Evolutionary conservation across 768 basidiomycete species (phyloP).

Genomic region (Exidia glandulosa): DNA sequence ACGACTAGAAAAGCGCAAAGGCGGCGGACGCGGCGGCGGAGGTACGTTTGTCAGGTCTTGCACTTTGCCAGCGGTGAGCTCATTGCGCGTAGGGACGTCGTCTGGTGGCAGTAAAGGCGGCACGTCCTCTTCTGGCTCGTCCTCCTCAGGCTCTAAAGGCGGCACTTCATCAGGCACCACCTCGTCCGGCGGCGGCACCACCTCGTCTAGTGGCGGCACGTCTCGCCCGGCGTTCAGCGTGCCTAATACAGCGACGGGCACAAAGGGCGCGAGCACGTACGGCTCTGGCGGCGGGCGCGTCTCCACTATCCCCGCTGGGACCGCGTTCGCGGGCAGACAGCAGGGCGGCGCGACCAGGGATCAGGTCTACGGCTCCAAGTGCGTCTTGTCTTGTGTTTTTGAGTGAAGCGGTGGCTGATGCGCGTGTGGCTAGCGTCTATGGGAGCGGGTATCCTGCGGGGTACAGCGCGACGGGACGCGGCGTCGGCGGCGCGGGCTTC

Average conservation of each 20-base stretch:
- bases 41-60: not conserved
- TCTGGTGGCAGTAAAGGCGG: not conserved
- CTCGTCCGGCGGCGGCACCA: not conserved
- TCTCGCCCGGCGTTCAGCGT: not conserved
- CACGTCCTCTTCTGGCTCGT: not conserved
- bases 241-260: not conserved
- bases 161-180: not conserved
- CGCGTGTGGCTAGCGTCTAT: constrained; percentile 29
- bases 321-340: constrained; percentile 25
- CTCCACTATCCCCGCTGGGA: constrained; percentile 31
- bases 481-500: constrained; percentile 40
- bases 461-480: constrained; percentile 20
- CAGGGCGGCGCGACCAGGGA: constrained; percentile 42
- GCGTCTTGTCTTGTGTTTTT: constrained; percentile 11
- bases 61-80: not conserved
- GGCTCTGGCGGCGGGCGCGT: constrained; percentile 21
- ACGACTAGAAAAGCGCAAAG: not conserved
- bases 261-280: constrained; percentile 11
- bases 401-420: not conserved
- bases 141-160: not conserved
- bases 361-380: constrained; percentile 36
- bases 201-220: not conserved
- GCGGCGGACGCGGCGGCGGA: not conserved
- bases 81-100: not conserved
- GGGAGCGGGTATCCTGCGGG: constrained; percentile 43